A percentile compares a stretch with the other conserved stretches of the same genome.
Evolutionary conservation across 2,329 filamentous ascomycete species (phyloP).

Genomic region (Chaetomium sp.): DNA sequence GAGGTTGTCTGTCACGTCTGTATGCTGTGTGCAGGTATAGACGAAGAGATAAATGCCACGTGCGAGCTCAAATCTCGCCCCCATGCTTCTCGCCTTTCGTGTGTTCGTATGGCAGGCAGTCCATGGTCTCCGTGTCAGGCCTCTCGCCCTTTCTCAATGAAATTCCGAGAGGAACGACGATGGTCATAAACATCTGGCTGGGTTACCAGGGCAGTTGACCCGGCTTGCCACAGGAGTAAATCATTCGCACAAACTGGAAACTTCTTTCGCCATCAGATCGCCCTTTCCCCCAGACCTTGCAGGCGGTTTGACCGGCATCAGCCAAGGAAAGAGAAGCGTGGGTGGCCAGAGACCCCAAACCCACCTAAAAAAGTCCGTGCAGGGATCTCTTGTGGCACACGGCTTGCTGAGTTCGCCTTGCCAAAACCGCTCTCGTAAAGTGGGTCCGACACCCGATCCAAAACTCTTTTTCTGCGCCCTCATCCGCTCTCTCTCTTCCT

Average conservation of each 20-base stretch:
- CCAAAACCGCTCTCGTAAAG: conserved; percentile 26
- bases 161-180: neutral
- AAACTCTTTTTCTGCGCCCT: conserved; percentile 31
- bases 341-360: conserved; percentile 24
- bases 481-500: neutral
- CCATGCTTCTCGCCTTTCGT: neutral
- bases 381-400: conserved; percentile 18
- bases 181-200: neutral
- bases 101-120: too few species aligned
- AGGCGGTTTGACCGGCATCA: neutral
- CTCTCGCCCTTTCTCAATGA: neutral
- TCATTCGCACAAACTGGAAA: neutral
- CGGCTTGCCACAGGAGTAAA: conserved; percentile 15
- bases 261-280: conserved; percentile 20
- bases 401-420: conserved; percentile 26
- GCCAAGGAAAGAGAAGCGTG: conserved; percentile 4
- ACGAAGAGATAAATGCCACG: conserved; percentile 1
- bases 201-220: conserved; percentile 8
- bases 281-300: conserved; percentile 8
- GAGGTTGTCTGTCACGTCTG: neutral
- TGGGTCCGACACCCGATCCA: conserved; percentile 32
- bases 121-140: neutral
- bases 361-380: conserved; percentile 13
- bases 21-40: neutral
- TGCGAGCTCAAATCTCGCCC: conserved; percentile 9